Conservation (phyloP, 2,329 filamentous ascomycete species). For the Pestalotiopsis sp. region DNA sequence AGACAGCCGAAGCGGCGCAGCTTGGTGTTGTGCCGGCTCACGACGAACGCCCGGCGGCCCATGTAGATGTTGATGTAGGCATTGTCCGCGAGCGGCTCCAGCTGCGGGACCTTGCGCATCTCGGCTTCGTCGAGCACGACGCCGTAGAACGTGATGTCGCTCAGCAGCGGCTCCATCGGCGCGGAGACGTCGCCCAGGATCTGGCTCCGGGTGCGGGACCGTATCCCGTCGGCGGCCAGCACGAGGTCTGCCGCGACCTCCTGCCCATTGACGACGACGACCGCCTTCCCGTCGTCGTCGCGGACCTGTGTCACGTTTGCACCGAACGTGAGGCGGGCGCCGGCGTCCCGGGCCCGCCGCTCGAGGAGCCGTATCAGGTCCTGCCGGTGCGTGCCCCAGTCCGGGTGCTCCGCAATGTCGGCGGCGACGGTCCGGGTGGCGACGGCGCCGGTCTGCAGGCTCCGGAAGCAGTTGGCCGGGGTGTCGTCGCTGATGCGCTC, state of each 20-base stretch:
- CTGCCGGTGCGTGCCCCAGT: conserved; percentile 9
- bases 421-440: conserved; percentile 8
- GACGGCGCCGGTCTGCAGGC: conserved; percentile 11
- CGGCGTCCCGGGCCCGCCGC: background rate
- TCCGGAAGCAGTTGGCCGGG: conserved; percentile 10
- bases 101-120: background rate
- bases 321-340: conserved; percentile 5
- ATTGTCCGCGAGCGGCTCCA: conserved; percentile 1
- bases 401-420: conserved; percentile 9
- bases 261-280: conserved; percentile 1
- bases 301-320: background rate
- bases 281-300: background rate
- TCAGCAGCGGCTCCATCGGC: conserved; percentile 8
- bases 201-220: conserved; percentile 8
- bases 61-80: conserved; percentile 14
- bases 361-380: conserved; percentile 1
- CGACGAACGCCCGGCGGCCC: conserved; percentile 10
- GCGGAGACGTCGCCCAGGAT: background rate
- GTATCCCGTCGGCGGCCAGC: conserved; percentile 13
- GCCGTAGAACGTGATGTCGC: conserved; percentile 14
- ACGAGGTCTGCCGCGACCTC: conserved; percentile 10
- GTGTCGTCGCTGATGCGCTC: conserved; percentile 14
- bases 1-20: background rate
- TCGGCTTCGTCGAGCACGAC: background rate
- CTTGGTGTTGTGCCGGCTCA: conserved; percentile 10